Evolutionary conservation across 352 stramenopile species (phyloP).

Genomic region (Vaucheria bursata): DNA sequence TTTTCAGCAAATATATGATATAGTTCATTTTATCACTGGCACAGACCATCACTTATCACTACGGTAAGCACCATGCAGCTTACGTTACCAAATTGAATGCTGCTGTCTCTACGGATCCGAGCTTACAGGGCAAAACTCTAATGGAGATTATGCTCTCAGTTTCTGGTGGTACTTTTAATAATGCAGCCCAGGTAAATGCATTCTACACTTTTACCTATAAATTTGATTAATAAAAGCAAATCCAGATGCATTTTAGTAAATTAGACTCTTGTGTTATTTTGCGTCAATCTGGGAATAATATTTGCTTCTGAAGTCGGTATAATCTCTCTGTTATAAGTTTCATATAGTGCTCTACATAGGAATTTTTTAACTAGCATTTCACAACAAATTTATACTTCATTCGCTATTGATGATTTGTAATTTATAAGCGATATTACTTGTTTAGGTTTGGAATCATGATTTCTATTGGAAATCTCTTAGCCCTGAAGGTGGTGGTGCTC

Average conservation of each 20-base stretch:
- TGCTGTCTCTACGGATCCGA: conserved; percentile 30
- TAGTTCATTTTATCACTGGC: too few species aligned
- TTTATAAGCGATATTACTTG: too few species aligned
- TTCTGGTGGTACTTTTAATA: conserved; percentile 50
- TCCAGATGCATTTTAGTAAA: not conserved
- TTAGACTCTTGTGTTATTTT: not conserved
- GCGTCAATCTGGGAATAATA: too few species aligned
- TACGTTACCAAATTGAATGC: conserved; percentile 52
- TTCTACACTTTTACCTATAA: conserved; percentile 7
- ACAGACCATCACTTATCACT: conserved; percentile 52
- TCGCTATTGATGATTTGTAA: too few species aligned
- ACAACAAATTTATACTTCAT: too few species aligned
- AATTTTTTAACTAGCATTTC: too few species aligned
- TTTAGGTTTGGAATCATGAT: conserved; percentile 51
- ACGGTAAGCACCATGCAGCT: conserved; percentile 51
- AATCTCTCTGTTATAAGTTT: too few species aligned
- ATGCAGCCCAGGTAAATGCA: conserved; percentile 47
- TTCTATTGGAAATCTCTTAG: conserved; percentile 53
- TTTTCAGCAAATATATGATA: too few species aligned
- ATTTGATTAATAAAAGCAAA: not conserved
- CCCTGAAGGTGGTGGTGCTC: conserved; percentile 36
- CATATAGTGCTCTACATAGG: too few species aligned
- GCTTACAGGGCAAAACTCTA: conserved; percentile 40
- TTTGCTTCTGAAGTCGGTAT: too few species aligned
- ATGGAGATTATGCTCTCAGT: conserved; percentile 49